Evolutionary conservation across 768 basidiomycete species (phyloP), one percentile per base, ranked within the genome.

Genomic region (Suillus hirtellus): DNA sequence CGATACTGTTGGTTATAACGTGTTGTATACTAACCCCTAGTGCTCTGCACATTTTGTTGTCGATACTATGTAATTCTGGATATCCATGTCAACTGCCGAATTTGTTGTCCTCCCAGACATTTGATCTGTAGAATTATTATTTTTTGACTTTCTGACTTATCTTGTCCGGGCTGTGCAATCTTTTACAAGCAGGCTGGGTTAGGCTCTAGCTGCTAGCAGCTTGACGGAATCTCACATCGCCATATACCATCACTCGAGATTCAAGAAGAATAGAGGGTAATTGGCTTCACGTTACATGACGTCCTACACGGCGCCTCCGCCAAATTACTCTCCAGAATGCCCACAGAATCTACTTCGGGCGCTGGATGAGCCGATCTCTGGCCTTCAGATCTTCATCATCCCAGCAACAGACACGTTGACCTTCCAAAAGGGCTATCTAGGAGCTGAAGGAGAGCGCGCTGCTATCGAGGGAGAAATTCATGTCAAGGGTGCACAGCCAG

Each of bases 381-480:
- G 66, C 34, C 85, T 87, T 19, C 89, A 94, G 76, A 81, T 95
- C 54, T 79, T 93, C 65, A 88, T 96, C 64, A 79, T 88, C 14
- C 93, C 94, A 0, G 81, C 86, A 15, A 79, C 83, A 56, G 84
- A 90, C 72, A 81, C 86, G 24, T 79, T 90, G 62, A 84, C 87
- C 73, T 96, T 95, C 70, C 94, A 95, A 77, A 90, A 88, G 69
- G 94, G 94, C 12, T 92, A 84, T 72, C 80, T 95, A 9, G 94
- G 94, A 59, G 90, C 89, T 27, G 91, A 93, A 62, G 90, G 84
- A 59, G 93, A 94, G 74, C 83, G 81, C 64, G 91, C 93, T 15
- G 89, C 91, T 10, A 84, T 95, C 60, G 93, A 94, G 71, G 94
- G 94, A 54, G 93, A 95, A 72, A 80, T 95, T 19, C 93, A 95